These are phyloP conservation scores for Gossypioides kirkii DNA, from an alignment of 345 rosid species.

Conservation along the genomic window DNA sequence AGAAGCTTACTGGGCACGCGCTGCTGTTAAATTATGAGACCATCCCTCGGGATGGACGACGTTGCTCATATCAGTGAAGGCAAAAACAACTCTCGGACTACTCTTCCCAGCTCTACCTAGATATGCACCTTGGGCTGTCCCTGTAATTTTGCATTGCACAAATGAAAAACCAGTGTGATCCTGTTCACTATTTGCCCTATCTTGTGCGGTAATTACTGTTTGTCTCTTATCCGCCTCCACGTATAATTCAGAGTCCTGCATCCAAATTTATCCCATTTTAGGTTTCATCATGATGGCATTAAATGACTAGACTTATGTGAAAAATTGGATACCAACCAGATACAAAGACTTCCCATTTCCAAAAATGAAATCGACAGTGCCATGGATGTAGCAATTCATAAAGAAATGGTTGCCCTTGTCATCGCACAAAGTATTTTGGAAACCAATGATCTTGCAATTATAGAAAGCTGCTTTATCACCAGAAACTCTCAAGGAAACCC, in stretches of 20 bases:
- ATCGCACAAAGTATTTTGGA: too few relatives aligned
- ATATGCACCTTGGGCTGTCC: slow-evolving; percentile 2
- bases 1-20: slow-evolving; percentile 28
- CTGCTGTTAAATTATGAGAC: slow-evolving; percentile 29
- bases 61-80: slow-evolving; percentile 40
- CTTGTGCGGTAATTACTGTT: slow-evolving; percentile 62
- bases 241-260: background rate
- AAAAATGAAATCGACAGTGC: too few relatives aligned
- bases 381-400: too few relatives aligned
- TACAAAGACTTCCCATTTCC: too few relatives aligned
- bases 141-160: background rate
- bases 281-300: too few relatives aligned
- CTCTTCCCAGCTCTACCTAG: slow-evolving; percentile 65
- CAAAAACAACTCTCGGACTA: slow-evolving; percentile 42
- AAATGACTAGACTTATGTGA: slow-evolving; percentile 8
- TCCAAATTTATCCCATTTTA: background rate
- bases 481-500: slow-evolving; percentile 35
- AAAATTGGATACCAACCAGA: background rate
- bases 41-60: slow-evolving; percentile 45
- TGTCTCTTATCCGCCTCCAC: slow-evolving; percentile 21
- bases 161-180: slow-evolving; percentile 39
- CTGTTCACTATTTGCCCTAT: slow-evolving; percentile 23
- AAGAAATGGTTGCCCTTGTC: too few relatives aligned
- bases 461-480: slow-evolving; percentile 37
- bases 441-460: slow-evolving; percentile 13